These are phyloP conservation scores for Mallotus nudiflorus DNA, from an alignment of 345 rosid genomes.

Conservation along the genomic window DNA sequence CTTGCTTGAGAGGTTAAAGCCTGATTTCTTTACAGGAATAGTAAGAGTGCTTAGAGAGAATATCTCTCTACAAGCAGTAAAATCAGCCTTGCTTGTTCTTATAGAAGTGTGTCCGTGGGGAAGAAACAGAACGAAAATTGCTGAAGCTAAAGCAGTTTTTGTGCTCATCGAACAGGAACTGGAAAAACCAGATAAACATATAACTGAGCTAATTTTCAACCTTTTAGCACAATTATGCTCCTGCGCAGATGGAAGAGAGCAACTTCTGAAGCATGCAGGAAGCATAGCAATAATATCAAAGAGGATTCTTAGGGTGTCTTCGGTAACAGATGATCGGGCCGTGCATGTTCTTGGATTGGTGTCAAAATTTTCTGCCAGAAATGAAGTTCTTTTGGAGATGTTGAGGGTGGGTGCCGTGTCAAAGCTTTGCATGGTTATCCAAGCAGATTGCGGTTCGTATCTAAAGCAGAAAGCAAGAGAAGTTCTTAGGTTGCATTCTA, in stretches of 20 bases:
- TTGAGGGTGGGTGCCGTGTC: slow-evolving; percentile 59
- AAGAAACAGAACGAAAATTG: slow-evolving; percentile 38
- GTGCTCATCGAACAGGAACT: slow-evolving; percentile 55
- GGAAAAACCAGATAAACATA: slow-evolving; percentile 40
- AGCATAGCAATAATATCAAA: slow-evolving; percentile 50
- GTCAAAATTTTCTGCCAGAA: slow-evolving; percentile 33
- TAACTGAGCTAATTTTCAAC: slow-evolving; percentile 44
- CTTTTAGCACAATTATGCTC: slow-evolving; percentile 47
- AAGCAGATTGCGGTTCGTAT: slow-evolving; percentile 43
- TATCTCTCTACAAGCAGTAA: slow-evolving; percentile 35
- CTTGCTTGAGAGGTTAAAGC: slow-evolving; percentile 28
- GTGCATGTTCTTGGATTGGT: slow-evolving; percentile 38
- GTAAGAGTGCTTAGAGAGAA: slow-evolving; percentile 21
- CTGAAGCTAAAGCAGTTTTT: slow-evolving; percentile 44
- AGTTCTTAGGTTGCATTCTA: slow-evolving; percentile 45
- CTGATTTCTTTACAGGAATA: slow-evolving; percentile 32
- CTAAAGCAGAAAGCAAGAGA: slow-evolving; percentile 50
- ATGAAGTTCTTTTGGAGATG: slow-evolving; percentile 49
- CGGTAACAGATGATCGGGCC: slow-evolving; percentile 47
- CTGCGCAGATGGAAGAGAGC: slow-evolving; percentile 47
- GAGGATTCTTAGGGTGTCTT: slow-evolving; percentile 52
- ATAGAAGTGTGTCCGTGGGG: slow-evolving; percentile 38
- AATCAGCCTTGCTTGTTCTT: slow-evolving; percentile 39
- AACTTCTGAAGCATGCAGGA: slow-evolving; percentile 44
- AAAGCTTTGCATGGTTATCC: slow-evolving; percentile 62